Evolutionary conservation across 2,329 filamentous ascomycete species (phyloP).

Genomic region (Fusarium dlaminii): DNA sequence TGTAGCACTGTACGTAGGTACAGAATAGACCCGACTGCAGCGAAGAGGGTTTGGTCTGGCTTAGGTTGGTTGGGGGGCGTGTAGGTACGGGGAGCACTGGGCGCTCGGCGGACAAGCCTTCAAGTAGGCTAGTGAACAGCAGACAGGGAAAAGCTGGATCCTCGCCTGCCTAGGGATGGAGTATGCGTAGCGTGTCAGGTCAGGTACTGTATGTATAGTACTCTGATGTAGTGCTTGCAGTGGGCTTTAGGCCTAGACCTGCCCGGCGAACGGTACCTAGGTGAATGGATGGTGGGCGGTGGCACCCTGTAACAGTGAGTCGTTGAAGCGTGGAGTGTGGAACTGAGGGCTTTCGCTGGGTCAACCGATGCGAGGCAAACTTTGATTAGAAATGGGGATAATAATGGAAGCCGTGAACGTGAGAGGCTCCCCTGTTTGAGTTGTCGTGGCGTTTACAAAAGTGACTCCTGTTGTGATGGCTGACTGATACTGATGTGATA

Average conservation of each 20-base stretch:
- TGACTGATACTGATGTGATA: constrained; percentile 1
- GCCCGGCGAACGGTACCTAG: neutral
- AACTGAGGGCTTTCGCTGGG: constrained; percentile 42
- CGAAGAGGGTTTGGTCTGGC: constrained; percentile 10
- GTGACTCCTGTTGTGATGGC: neutral
- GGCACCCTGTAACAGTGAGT: constrained; percentile 28
- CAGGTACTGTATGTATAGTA: constrained; percentile 14
- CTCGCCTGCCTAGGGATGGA: constrained; percentile 30
- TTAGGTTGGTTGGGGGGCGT: constrained; percentile 19
- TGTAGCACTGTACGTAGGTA: constrained; percentile 7
- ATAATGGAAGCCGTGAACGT: neutral
- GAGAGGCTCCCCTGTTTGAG: neutral
- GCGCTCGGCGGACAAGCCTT: constrained; percentile 35
- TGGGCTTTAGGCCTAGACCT: constrained; percentile 15
- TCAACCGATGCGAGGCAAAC: constrained; percentile 41
- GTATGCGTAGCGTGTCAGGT: constrained; percentile 26
- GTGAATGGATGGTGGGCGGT: constrained; percentile 1
- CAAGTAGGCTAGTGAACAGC: constrained; percentile 36
- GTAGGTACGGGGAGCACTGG: constrained; percentile 33
- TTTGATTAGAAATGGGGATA: constrained; percentile 34
- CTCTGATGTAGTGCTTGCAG: constrained; percentile 19
- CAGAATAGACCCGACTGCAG: constrained; percentile 4
- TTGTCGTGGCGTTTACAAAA: neutral
- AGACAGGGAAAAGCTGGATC: constrained; percentile 35
- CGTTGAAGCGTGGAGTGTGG: constrained; percentile 32